Evolutionary conservation across 345 rosid species (phyloP).

Genomic region (Hibiscus trionum): DNA sequence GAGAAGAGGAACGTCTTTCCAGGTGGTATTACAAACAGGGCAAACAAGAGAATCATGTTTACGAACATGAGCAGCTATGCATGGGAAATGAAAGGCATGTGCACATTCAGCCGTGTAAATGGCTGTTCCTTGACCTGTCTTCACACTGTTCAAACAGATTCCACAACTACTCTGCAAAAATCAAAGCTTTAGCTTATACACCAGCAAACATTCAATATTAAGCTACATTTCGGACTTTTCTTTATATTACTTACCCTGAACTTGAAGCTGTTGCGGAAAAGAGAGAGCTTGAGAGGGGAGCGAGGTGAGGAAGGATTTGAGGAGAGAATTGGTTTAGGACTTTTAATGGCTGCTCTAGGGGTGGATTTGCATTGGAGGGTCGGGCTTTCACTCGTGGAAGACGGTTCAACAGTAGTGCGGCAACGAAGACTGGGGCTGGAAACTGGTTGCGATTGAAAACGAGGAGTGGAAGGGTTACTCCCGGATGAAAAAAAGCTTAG

Average conservation of each 20-base stretch:
- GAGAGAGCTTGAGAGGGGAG: conserved; percentile 68
- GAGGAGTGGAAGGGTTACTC: conserved; percentile 73
- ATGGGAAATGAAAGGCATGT: conserved; percentile 76
- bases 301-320: conserved; percentile 69
- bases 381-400: conserved; percentile 26
- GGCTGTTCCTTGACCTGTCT: conserved; percentile 69
- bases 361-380: conserved; percentile 32
- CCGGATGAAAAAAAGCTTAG: conserved; percentile 43
- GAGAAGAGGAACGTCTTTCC: conserved; percentile 70
- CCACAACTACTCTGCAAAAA: conserved; percentile 60
- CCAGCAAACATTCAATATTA: not conserved
- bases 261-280: conserved; percentile 74
- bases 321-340: conserved; percentile 19
- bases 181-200: not conserved
- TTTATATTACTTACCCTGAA: conserved; percentile 44
- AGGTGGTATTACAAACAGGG: conserved; percentile 63
- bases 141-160: conserved; percentile 65
- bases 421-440: conserved; percentile 41
- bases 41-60: conserved; percentile 47
- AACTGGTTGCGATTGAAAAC: conserved; percentile 42
- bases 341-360: conserved; percentile 19
- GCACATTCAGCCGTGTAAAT: conserved; percentile 83
- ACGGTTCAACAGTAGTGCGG: conserved; percentile 22
- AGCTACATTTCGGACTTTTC: not conserved
- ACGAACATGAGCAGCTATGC: conserved; percentile 53